A percentile compares a stretch with the other conserved stretches of the same genome.
These are phyloP conservation scores for Elongisporangium anandrum DNA, from an alignment of 352 stramenopile species.

Conservation along the genomic window DNA sequence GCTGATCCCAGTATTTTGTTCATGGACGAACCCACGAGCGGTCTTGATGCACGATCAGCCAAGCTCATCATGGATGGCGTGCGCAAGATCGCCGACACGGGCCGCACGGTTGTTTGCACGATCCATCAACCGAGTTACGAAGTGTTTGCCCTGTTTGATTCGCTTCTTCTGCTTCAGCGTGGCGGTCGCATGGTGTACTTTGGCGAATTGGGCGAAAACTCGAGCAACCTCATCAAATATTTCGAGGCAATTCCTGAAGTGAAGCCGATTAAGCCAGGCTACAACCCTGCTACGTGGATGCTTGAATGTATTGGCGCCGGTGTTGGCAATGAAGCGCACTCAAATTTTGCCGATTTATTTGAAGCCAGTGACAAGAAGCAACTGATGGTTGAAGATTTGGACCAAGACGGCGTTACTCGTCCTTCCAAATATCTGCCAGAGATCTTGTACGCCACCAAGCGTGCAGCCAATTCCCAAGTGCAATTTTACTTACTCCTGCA, in stretches of 20 bases:
- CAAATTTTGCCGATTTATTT: constrained; percentile 44
- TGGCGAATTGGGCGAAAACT: constrained; percentile 41
- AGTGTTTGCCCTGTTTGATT: constrained; percentile 88
- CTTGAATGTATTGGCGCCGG: constrained; percentile 68
- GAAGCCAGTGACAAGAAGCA: constrained; percentile 23
- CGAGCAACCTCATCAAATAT: constrained; percentile 44
- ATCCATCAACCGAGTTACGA: constrained; percentile 91
- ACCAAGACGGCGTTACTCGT: constrained; percentile 11
- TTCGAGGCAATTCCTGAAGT: constrained; percentile 36
- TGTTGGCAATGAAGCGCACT: constrained; percentile 15
- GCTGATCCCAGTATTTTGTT: constrained; percentile 84
- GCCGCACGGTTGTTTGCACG: constrained; percentile 85
- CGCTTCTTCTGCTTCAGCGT: constrained; percentile 68
- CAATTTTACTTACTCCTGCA: constrained; percentile 15
- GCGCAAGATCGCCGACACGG: constrained; percentile 79
- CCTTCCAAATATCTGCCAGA: constrained; percentile 14
- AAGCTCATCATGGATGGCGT: constrained; percentile 86
- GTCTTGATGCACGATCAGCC: constrained; percentile 83
- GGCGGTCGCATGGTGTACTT: constrained; percentile 53
- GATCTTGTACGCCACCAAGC: constrained; percentile 22
- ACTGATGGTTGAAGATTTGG: constrained; percentile 16
- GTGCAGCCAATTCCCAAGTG: constrained; percentile 9
- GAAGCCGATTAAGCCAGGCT: constrained; percentile 60
- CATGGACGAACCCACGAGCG: constrained; percentile 86
- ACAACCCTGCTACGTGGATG: constrained; percentile 91